phyloP scores from a whole-genome alignment of 2,329 filamentous ascomycete genomes.

The Fusarium bulbicola region DNA sequence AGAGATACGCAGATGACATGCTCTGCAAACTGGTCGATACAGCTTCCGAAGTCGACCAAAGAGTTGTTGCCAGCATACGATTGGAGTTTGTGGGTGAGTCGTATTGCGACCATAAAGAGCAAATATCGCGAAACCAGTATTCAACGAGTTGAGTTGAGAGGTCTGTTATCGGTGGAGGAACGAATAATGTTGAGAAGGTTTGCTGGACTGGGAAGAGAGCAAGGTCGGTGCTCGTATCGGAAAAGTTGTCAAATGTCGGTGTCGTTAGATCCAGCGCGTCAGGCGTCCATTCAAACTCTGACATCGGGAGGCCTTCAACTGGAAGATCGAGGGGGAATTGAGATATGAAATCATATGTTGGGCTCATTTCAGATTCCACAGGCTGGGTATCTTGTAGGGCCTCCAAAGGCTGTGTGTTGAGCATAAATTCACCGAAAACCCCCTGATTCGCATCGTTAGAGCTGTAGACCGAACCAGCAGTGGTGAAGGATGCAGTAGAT shows the following conservation, averaged over 20 bases:
- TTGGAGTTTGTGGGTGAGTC: conserved; percentile 53
- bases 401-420: neutral
- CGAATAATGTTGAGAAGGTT: neutral
- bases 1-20: conserved; percentile 52
- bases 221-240: neutral
- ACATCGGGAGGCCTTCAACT: neutral
- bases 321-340: conserved; percentile 9
- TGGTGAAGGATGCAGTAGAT: conserved; percentile 1
- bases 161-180: conserved; percentile 25
- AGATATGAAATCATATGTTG: neutral
- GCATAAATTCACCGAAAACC: conserved; percentile 17
- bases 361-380: neutral
- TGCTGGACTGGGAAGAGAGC: conserved; percentile 11
- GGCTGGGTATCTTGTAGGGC: neutral
- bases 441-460: conserved; percentile 1
- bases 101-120: conserved; percentile 52
- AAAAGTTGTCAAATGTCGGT: neutral
- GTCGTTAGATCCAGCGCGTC: conserved; percentile 11
- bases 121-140: conserved; percentile 52
- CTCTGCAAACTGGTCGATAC: conserved; percentile 53
- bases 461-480: neutral
- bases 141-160: conserved; percentile 45
- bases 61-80: conserved; percentile 47
- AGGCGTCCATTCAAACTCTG: conserved; percentile 14
- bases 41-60: conserved; percentile 50